Evolutionary conservation across 2,329 filamentous ascomycete species (phyloP), one percentile per base, ranked within the genome.

Genomic region (Xylariales sp.): DNA sequence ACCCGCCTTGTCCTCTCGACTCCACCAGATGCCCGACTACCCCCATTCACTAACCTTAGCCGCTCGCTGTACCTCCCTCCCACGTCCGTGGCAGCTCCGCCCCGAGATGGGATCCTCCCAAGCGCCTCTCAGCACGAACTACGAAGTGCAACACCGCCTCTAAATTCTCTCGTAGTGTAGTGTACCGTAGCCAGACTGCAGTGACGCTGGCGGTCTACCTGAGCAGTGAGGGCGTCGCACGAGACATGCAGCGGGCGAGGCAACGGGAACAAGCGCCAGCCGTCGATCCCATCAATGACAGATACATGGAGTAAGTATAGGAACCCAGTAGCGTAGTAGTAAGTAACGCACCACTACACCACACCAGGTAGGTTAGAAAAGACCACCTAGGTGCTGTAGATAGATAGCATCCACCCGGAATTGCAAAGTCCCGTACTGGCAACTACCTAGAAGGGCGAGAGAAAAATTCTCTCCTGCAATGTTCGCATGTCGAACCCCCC

Each of bases 401-500:
- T 23, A 23, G 23, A 23, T 23, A 23, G 23, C 23, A 68, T 34
- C 65, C 62, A 68, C 56, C 30, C 28, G 16, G 39, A 34, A 36
- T 34, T 36, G 36, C 50, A 68, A 68, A 68, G 62, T 65, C 65
- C 65, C 62, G 23, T 65, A 36, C 65, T 43, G 50, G 39, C 36
- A 16, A 23, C 23, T 23, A 23, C 23, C 36, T 32, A 53, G 41
- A 34, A 54, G 5, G 52, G 52, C 34, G 59, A 54, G 9, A n/a
- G 18, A 23, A 32, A 56, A 50, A 50, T 30, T 30, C 49, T 50
- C 16, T 54, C 54, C 59, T 67, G 64, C 54, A 64, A 39, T 9
- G 49, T 45, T 67, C 64, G 64, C 59, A 56, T 67, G 18, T 49
- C 54, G 54, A 64, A 23, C 5, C 18, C 28, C 30, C 28, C 58